Conservation (phyloP, 1,284 basidiomycete species). For the Cryptococcus hybrid region DNA sequence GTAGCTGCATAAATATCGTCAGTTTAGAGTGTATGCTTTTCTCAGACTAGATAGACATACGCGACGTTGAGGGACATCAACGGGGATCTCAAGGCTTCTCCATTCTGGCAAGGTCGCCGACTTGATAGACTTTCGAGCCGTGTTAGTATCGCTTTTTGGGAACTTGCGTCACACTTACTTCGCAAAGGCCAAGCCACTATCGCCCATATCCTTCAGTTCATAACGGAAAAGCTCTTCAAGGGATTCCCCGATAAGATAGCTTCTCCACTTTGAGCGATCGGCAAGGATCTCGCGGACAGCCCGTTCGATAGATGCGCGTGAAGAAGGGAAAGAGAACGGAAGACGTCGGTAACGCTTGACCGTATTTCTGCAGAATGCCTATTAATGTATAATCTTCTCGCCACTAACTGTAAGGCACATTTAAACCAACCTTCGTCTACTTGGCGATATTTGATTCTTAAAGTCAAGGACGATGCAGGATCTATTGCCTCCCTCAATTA, state of each 20-base stretch:
- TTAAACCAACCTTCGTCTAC: conserved; percentile 31
- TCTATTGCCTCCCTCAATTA: background rate
- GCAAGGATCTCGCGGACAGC: background rate
- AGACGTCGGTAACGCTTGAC: background rate
- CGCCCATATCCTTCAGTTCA: no score
- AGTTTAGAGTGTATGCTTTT: background rate
- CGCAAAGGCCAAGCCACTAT: background rate
- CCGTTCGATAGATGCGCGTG: background rate
- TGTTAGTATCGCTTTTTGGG: background rate
- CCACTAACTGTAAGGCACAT: conserved; percentile 3
- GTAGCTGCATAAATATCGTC: conserved; percentile 16
- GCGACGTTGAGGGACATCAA: conserved; percentile 43
- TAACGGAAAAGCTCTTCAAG: conserved; percentile 1
- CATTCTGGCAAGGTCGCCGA: conserved; percentile 11
- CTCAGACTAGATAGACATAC: conserved; percentile 15
- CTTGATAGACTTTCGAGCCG: no score
- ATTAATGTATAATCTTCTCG: background rate
- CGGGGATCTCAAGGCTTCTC: conserved; percentile 46
- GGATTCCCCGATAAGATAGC: conserved; percentile 9
- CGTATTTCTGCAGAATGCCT: conserved; percentile 2
- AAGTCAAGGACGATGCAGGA: conserved; percentile 22
- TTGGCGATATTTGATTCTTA: conserved; percentile 39
- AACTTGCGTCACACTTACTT: no score
- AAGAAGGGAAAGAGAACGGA: background rate
- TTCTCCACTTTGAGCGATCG: conserved; percentile 10